Evolutionary conservation across 2,329 filamentous ascomycete genomes (phyloP).

Genomic region (Penicillium fuscoglaucum): DNA sequence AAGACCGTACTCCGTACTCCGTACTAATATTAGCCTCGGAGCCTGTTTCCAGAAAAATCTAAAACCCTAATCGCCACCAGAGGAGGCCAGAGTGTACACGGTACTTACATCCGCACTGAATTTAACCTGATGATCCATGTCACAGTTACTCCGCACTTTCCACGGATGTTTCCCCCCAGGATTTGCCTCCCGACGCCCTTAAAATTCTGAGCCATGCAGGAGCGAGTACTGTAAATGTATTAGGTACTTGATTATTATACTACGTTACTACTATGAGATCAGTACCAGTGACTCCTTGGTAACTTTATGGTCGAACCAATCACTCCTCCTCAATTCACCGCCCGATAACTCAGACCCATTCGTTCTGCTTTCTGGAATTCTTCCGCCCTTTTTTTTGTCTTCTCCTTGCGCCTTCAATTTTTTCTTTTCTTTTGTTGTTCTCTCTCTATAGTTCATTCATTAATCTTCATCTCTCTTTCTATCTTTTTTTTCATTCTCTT

Average conservation of each 20-base stretch:
- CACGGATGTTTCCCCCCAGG: conserved; percentile 8
- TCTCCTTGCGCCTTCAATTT: conserved; percentile 20
- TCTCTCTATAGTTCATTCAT: conserved; percentile 15
- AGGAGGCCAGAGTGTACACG: conserved; percentile 7
- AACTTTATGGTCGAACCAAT: conserved; percentile 11
- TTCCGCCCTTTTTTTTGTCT: conserved; percentile 22
- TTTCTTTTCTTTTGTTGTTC: conserved; percentile 13
- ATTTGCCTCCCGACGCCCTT: conserved; percentile 18
- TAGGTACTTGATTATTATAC: neutral
- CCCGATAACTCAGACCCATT: conserved; percentile 23
- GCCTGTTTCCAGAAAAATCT: neutral
- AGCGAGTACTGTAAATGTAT: conserved; percentile 6
- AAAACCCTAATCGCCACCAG: conserved; percentile 1
- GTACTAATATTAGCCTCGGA: neutral
- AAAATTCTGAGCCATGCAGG: conserved; percentile 12
- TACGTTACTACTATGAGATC: rapidly evolving
- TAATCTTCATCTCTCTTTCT: conserved; percentile 13
- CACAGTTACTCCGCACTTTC: conserved; percentile 20
- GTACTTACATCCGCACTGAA: conserved; percentile 12
- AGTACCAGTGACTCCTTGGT: conserved; percentile 2
- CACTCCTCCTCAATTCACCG: conserved; percentile 22
- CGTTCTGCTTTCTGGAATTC: conserved; percentile 20
- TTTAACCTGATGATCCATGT: conserved; percentile 10
- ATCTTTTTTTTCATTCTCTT: conserved; percentile 10
- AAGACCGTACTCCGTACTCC: neutral